Percentiles rank a stretch among this genome's conserved stretches.
These are phyloP conservation scores for Chlamydomonas incerta DNA, from an alignment of 139 green algal genomes.

Conservation along the genomic window DNA sequence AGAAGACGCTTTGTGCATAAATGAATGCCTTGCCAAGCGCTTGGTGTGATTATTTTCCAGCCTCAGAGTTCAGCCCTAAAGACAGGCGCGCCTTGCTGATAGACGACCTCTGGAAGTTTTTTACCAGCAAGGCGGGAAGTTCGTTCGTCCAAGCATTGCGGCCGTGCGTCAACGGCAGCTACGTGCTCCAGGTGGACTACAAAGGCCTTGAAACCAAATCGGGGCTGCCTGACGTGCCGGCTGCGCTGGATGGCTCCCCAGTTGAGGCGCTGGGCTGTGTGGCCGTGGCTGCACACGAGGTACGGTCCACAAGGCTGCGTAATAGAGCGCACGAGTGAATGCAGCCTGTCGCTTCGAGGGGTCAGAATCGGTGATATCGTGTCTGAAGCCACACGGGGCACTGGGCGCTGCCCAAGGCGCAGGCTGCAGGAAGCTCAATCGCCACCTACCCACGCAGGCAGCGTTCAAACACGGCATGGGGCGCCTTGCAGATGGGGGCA, in stretches of 20 bases:
- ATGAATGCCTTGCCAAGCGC: neutral
- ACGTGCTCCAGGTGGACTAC: constrained; percentile 56
- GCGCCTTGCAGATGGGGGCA: neutral
- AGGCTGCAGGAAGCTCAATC: too few species aligned
- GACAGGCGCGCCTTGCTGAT: constrained; percentile 7
- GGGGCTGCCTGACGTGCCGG: constrained; percentile 59
- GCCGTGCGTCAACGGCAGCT: neutral
- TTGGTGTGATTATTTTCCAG: constrained; percentile 26
- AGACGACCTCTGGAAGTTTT: neutral
- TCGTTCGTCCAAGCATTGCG: constrained; percentile 3
- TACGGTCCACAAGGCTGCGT: neutral
- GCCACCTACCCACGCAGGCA: neutral
- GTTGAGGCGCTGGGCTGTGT: constrained; percentile 73
- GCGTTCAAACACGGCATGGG: neutral
- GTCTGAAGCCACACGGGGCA: too few species aligned
- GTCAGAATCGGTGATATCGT: too few species aligned
- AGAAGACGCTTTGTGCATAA: too few species aligned
- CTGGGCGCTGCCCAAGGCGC: too few species aligned
- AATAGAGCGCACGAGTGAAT: neutral
- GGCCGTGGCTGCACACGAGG: constrained; percentile 65
- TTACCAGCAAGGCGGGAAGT: neutral
- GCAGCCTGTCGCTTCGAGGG: too few species aligned
- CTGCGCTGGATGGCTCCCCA: constrained; percentile 67
- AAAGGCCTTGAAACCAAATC: constrained; percentile 35
- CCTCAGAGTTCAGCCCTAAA: neutral